Conservation (phyloP, 2,329 filamentous ascomycete genomes). For the Curvularia sp. region DNA sequence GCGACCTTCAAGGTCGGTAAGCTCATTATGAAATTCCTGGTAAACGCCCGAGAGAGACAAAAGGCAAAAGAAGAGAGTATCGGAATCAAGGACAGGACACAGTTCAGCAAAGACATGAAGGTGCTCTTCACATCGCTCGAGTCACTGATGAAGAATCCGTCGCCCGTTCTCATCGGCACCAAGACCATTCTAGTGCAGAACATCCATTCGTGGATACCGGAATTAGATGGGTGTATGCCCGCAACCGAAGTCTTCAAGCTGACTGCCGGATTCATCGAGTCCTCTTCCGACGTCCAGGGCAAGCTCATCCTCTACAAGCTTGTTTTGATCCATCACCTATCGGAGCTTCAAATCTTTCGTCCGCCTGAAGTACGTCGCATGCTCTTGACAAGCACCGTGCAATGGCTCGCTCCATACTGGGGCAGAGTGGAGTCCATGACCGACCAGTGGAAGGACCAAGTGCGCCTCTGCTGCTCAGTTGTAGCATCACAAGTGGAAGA, state of each 20-base stretch:
- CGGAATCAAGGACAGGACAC: constrained; percentile 76
- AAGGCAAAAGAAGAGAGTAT: constrained; percentile 87
- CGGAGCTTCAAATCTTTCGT: constrained; percentile 79
- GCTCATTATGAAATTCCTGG: constrained; percentile 93
- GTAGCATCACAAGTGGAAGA: constrained; percentile 83
- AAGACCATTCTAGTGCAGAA: constrained; percentile 96
- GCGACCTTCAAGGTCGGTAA: constrained; percentile 94
- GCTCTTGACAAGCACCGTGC: constrained; percentile 79
- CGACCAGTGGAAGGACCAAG: constrained; percentile 90
- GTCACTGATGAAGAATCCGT: constrained; percentile 83
- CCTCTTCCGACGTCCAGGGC: constrained; percentile 84
- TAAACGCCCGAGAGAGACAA: constrained; percentile 85
- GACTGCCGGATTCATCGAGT: constrained; percentile 91
- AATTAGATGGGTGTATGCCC: constrained; percentile 76
- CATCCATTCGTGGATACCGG: constrained; percentile 96
- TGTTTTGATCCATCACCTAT: constrained; percentile 90
- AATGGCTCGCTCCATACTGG: constrained; percentile 96
- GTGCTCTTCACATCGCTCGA: constrained; percentile 91
- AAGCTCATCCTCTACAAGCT: constrained; percentile 93
- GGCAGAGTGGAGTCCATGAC: constrained; percentile 75
- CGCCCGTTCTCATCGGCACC: constrained; percentile 86
- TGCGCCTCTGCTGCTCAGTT: constrained; percentile 91
- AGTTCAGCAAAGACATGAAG: constrained; percentile 83
- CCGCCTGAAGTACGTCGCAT: constrained; percentile 76
- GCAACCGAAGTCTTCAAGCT: constrained; percentile 89